Conservation (phyloP, 352 stramenopile species). For the Pythium phragmiticola region DNA sequence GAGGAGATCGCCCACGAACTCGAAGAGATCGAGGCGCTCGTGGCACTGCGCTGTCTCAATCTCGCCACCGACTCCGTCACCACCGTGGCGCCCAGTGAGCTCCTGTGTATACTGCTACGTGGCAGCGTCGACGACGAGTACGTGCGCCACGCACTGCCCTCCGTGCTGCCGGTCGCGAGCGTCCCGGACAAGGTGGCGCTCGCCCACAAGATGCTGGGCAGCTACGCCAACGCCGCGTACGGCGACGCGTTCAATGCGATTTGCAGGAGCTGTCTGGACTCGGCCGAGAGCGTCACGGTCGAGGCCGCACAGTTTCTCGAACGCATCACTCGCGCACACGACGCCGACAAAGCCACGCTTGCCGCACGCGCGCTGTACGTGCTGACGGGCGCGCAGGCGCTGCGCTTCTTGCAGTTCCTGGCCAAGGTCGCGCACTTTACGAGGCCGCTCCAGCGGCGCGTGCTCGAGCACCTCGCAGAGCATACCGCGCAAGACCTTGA, state of each 20-base stretch:
- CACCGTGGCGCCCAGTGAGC: constrained; percentile 47
- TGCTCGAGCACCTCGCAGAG: constrained; percentile 43
- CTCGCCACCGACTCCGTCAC: constrained; percentile 41
- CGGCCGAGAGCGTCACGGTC: constrained; percentile 59
- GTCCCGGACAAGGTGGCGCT: constrained; percentile 58
- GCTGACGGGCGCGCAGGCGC: constrained; percentile 50
- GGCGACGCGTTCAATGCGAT: constrained; percentile 62
- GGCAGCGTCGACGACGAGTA: constrained; percentile 56
- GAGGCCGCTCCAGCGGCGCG: constrained; percentile 42
- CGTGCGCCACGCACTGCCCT: constrained; percentile 53
- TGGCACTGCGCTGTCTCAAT: constrained; percentile 63
- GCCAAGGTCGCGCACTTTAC: constrained; percentile 67
- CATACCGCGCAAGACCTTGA: constrained; percentile 39
- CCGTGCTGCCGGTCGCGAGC: constrained; percentile 57
- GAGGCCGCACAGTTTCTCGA: constrained; percentile 65
- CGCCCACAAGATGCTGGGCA: constrained; percentile 44
- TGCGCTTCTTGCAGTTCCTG: constrained; percentile 70
- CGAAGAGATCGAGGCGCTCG: constrained; percentile 60
- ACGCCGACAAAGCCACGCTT: constrained; percentile 13
- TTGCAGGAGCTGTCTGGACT: constrained; percentile 72
- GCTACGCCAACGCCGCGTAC: constrained; percentile 52
- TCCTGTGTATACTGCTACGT: constrained; percentile 60
- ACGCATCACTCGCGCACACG: constrained; percentile 35
- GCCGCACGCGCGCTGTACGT: constrained; percentile 43
- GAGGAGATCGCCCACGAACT: constrained; percentile 72